Percentiles rank a stretch among this genome's conserved stretches.
Conservation (phyloP, 164 flowering plant genomes). For the Vitis labrusca region DNA sequence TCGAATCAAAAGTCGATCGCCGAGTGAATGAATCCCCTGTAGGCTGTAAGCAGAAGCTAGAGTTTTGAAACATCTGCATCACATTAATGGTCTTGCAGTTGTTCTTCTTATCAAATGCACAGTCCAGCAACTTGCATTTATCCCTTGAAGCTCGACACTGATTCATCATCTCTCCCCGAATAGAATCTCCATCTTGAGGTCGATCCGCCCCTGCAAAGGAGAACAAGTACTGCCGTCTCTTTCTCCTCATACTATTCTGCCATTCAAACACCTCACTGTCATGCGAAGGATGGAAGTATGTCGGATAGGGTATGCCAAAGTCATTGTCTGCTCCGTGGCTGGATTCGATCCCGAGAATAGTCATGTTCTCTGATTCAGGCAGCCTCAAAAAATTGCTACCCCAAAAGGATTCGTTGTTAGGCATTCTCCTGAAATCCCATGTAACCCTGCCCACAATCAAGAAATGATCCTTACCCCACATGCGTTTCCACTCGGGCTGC, state of each 20-base stretch:
- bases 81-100: constrained; percentile 20
- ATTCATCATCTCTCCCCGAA: constrained; percentile 30
- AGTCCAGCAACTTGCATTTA: constrained; percentile 35
- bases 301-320: constrained; percentile 46
- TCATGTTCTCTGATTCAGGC: constrained; percentile 37
- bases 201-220: constrained; percentile 47
- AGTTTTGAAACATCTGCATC: constrained; percentile 25
- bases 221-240: constrained; percentile 23
- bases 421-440: constrained; percentile 20
- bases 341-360: constrained; percentile 39
- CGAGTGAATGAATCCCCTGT: constrained; percentile 39
- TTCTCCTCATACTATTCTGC: constrained; percentile 37
- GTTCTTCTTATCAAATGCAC: background rate
- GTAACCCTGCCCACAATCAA: constrained; percentile 15
- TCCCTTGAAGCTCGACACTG: constrained; percentile 27
- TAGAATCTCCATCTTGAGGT: constrained; percentile 9
- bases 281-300: constrained; percentile 45
- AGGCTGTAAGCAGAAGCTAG: constrained; percentile 43
- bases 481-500: constrained; percentile 19
- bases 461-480: constrained; percentile 29
- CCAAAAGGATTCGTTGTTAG: constrained; percentile 29
- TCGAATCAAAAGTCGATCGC: constrained; percentile 40
- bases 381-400: constrained; percentile 35
- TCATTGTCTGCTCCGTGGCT: constrained; percentile 32
- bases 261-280: constrained; percentile 29